phyloP scores from a whole-genome alignment of 257 asterid species.

The Gentiana straminea region DNA sequence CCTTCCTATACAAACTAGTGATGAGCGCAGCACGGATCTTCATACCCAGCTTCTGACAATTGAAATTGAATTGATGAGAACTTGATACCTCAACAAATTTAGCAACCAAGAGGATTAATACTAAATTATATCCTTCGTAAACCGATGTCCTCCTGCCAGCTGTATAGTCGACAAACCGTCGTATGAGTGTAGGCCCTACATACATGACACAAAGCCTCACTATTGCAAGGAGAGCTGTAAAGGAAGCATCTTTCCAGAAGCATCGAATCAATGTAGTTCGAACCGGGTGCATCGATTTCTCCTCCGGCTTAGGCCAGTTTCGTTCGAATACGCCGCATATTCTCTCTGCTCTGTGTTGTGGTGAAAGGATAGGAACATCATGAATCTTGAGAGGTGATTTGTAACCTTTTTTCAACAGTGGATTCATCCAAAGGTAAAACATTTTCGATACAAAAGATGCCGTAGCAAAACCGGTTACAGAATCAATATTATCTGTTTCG shows the following conservation, averaged over 20 bases:
- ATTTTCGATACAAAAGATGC: slow-evolving; percentile 64
- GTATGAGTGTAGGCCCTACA: slow-evolving; percentile 72
- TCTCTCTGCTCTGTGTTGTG: slow-evolving; percentile 59
- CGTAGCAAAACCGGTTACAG: slow-evolving; percentile 52
- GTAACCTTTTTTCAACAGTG: slow-evolving; percentile 64
- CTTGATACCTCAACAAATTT: slow-evolving; percentile 70
- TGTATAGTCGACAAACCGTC: slow-evolving; percentile 60
- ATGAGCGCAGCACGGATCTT: slow-evolving; percentile 68
- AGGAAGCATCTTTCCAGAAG: slow-evolving; percentile 59
- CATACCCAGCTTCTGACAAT: slow-evolving; percentile 83
- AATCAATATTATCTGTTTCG: too few species aligned
- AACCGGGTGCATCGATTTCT: slow-evolving; percentile 67
- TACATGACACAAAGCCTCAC: slow-evolving; percentile 67
- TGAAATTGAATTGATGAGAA: slow-evolving; percentile 83
- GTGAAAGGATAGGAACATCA: slow-evolving; percentile 74
- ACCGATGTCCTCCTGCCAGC: slow-evolving; percentile 46
- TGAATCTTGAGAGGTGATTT: slow-evolving; percentile 50
- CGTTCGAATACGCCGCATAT: slow-evolving; percentile 44
- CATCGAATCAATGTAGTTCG: slow-evolving; percentile 52
- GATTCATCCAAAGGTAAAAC: slow-evolving; percentile 91
- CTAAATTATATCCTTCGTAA: slow-evolving; percentile 74
- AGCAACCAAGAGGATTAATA: slow-evolving; percentile 39
- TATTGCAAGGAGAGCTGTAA: slow-evolving; percentile 70
- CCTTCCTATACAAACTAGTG: slow-evolving; percentile 73
- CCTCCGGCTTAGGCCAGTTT: slow-evolving; percentile 80